A percentile compares a stretch with the other conserved stretches of the same genome.
phyloP scores from a whole-genome alignment of 1,139 yeast species.

The Casaregolazyma suthepensis region DNA sequence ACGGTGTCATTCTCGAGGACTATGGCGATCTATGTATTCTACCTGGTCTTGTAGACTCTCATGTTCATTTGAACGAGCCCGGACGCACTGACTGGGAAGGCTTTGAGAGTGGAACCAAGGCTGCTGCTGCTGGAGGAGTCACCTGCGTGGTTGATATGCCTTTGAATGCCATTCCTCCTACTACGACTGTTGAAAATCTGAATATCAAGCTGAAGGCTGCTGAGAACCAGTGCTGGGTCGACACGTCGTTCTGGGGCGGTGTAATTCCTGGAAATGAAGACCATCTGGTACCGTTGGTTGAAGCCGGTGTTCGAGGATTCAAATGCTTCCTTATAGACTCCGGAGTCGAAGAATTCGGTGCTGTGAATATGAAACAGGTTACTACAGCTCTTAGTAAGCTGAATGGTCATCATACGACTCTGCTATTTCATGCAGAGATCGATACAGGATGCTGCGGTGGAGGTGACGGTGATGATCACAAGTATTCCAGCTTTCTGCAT shows the following conservation, averaged over 20 bases:
- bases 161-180: conserved; percentile 89
- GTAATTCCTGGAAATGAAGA: conserved; percentile 66
- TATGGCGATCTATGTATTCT: conserved; percentile 62
- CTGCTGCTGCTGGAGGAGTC: conserved; percentile 94
- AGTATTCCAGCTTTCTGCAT: conserved; percentile 64
- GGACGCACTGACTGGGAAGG: conserved; percentile 97
- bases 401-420: conserved; percentile 55
- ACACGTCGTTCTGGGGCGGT: conserved; percentile 96
- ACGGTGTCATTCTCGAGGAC: conserved; percentile 25
- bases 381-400: conserved; percentile 58
- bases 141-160: conserved; percentile 97
- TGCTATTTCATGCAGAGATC: conserved; percentile 94
- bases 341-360: conserved; percentile 93
- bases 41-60: conserved; percentile 92
- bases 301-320: conserved; percentile 86
- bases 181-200: conserved; percentile 75
- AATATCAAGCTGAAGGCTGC: conserved; percentile 73
- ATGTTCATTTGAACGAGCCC: conserved; percentile 90
- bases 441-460: conserved; percentile 35
- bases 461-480: conserved; percentile 5
- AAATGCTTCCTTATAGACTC: conserved; percentile 87
- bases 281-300: conserved; percentile 65
- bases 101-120: conserved; percentile 83
- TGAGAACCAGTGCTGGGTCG: conserved; percentile 78
- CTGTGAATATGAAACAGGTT: conserved; percentile 58